Evolutionary conservation across 2,329 filamentous ascomycete genomes (phyloP).

Genomic region (Alternaria sp.): DNA sequence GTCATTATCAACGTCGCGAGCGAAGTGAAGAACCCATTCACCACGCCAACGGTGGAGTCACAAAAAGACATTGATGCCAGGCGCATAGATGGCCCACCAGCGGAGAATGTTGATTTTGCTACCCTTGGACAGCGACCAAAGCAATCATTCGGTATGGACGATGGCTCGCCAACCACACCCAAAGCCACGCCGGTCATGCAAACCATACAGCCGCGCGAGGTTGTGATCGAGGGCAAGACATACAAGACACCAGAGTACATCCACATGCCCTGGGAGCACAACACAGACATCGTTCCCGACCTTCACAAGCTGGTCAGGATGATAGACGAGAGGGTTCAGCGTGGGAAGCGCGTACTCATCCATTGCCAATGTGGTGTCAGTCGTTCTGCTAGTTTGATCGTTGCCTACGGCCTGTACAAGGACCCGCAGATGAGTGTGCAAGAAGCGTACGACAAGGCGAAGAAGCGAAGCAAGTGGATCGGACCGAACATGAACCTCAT

Average conservation of each 20-base stretch:
- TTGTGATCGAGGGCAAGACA: slow-evolving; percentile 32
- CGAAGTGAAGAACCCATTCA: slow-evolving; percentile 80
- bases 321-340: slow-evolving; percentile 73
- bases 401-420: slow-evolving; percentile 82
- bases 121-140: slow-evolving; percentile 36
- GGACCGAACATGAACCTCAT: slow-evolving; percentile 92
- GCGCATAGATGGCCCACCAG: slow-evolving; percentile 43
- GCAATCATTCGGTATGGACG: slow-evolving; percentile 35
- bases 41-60: slow-evolving; percentile 34
- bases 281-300: slow-evolving; percentile 82
- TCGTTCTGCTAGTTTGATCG: slow-evolving; percentile 83
- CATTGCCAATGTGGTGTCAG: slow-evolving; percentile 89
- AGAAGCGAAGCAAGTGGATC: slow-evolving; percentile 84
- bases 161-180: slow-evolving; percentile 56
- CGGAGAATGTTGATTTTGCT: slow-evolving; percentile 46
- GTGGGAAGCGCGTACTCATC: slow-evolving; percentile 79
- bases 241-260: slow-evolving; percentile 75
- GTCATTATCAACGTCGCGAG: slow-evolving; percentile 85
- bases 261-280: slow-evolving; percentile 87
- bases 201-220: slow-evolving; percentile 32
- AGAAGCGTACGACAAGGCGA: slow-evolving; percentile 81
- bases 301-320: slow-evolving; percentile 75
- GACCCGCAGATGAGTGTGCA: slow-evolving; percentile 79
- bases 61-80: slow-evolving; percentile 46
- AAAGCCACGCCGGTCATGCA: slow-evolving; percentile 57